Evolutionary conservation across 73 alveolate genomes (phyloP), one percentile per base, ranked within the genome.

Genomic region (Paramecium pentaurelia): DNA sequence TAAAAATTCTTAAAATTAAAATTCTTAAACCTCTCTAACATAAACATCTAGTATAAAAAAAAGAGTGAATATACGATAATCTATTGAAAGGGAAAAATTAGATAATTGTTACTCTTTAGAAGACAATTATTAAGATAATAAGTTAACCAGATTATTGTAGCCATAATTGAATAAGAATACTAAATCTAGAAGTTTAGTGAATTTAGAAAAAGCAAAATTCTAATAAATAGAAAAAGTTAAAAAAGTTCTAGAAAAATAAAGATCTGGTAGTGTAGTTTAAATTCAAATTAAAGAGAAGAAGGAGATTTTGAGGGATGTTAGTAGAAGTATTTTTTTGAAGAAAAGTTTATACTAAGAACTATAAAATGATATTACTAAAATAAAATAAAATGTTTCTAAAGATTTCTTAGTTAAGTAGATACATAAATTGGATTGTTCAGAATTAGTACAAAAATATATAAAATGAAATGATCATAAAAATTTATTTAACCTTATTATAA

Each of bases 301-400:
- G 47, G 87, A 73, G 1, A 12, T 36, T 11, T 36, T 73, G 20
- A 73, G 87, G 32, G 60, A 73, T 20, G 64, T 40, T 14, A 73
- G 87, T 42, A n/a, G 60, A 73, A 73, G 60, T 37, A 37, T 37
- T 0, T 73, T 37, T 20, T 36, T 37, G 60, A 30, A 37, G 11
- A 73, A 73, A 36, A 40, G 60, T 73, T 73, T 37, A 37, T 34
- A 38, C 30, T 37, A 32, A 22, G 58, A 34, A 12, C 40, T 73
- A 9, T 73, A 37, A 25, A 73, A 73, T 73, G 60, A 73, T 38
- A 73, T 73, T 14, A 38, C 37, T 14, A 73, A 73, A 37, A 73
- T 73, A 30, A 73, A 73, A 40, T 11, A n/a, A 36, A 73, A 73
- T 73, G 87, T 73, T 40, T 73, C 87, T n/a, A 73, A 73, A 73